These are phyloP conservation scores for Rhipidocladum racemiflorum DNA, from an alignment of 176 grass and related monocot species.

Conservation along the genomic window DNA sequence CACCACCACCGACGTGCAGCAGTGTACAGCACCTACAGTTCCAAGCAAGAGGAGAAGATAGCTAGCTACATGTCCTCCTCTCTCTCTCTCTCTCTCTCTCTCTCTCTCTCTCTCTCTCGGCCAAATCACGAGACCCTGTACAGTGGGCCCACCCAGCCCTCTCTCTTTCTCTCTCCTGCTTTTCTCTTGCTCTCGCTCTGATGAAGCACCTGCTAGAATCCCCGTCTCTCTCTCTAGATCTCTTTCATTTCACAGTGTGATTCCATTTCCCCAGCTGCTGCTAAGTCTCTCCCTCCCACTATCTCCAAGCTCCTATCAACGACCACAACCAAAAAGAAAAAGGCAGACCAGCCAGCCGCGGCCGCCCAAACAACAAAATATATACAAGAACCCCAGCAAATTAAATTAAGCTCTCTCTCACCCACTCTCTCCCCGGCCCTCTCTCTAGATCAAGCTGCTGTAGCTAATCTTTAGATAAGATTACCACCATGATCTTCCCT, in stretches of 20 bases:
- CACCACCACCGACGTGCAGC: no score
- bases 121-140: neutral
- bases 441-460: neutral
- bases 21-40: neutral
- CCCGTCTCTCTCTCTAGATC: constrained; percentile 26
- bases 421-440: neutral
- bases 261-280: constrained; percentile 11
- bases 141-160: neutral
- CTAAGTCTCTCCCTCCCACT: constrained; percentile 33
- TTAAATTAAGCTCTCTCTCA: no score
- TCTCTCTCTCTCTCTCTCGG: neutral
- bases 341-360: neutral
- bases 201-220: neutral
- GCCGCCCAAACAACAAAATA: constrained; percentile 26
- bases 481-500: constrained; percentile 47
- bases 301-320: constrained; percentile 21
- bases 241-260: neutral
- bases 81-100: neutral
- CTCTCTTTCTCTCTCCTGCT: neutral
- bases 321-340: neutral
- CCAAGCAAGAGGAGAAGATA: neutral
- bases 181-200: constrained; percentile 26
- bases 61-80: neutral
- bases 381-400: constrained; percentile 13
- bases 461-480: neutral